These are phyloP conservation scores for Ophiostoma fasciatum DNA, from an alignment of 2,329 filamentous ascomycete species.

Conservation along the genomic window DNA sequence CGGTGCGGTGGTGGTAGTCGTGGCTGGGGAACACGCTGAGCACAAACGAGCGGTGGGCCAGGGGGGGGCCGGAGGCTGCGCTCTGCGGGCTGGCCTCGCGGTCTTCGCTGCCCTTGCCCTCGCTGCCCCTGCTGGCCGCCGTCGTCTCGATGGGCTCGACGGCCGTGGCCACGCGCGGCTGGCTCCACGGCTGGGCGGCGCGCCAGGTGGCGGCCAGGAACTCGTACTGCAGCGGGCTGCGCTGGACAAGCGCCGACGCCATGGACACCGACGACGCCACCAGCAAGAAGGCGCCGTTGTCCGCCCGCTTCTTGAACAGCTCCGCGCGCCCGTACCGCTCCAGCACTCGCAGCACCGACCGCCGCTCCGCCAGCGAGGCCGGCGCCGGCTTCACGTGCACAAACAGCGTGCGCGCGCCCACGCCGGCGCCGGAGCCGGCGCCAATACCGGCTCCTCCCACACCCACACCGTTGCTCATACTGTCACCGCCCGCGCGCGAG, in stretches of 20 bases:
- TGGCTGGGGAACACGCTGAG: constrained; percentile 25
- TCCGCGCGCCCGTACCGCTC: constrained; percentile 35
- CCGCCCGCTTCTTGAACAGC: constrained; percentile 35
- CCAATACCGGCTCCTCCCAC: too few species aligned
- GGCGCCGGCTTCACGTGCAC: constrained; percentile 37
- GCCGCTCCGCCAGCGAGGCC: constrained; percentile 36
- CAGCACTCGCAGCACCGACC: constrained; percentile 36
- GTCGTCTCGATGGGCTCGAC: constrained; percentile 11
- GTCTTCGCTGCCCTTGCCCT: not conserved
- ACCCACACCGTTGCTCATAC: too few species aligned
- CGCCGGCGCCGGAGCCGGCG: too few species aligned
- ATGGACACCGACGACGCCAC: constrained; percentile 27
- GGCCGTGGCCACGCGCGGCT: constrained; percentile 8
- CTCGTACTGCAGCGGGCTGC: constrained; percentile 33
- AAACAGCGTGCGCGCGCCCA: too few species aligned
- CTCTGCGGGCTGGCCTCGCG: not conserved
- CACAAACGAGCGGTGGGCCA: constrained; percentile 23
- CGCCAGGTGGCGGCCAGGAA: constrained; percentile 18
- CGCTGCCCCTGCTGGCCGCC: not conserved
- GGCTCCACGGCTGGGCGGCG: constrained; percentile 9
- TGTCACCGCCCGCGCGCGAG: too few species aligned
- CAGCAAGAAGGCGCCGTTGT: constrained; percentile 34
- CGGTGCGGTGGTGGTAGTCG: constrained; percentile 24
- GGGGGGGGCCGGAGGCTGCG: not conserved
- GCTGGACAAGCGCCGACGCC: constrained; percentile 24